phyloP scores from a whole-genome alignment of 345 rosid genomes.

The Geranium brycei region DNA sequence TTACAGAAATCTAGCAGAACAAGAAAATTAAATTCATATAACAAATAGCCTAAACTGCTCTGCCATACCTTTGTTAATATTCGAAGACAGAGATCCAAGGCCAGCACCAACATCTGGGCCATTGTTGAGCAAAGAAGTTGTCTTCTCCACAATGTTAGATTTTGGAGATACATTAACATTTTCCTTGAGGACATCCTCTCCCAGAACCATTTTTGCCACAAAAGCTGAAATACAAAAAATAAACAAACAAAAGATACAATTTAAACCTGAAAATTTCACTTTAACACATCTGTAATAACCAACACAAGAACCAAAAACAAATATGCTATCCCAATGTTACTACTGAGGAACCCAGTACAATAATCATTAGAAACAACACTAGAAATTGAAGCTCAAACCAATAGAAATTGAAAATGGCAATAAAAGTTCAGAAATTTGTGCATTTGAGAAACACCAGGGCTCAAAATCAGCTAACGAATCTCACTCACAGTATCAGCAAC shows the following conservation, averaged over 20 bases:
- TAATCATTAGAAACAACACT: too few species aligned
- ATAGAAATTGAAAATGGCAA: too few species aligned
- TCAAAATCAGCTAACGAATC: too few species aligned
- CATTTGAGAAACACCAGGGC: too few species aligned
- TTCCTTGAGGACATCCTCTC: constrained; percentile 28
- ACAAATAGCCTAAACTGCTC: neutral
- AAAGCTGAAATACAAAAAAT: constrained; percentile 29
- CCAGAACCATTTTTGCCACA: constrained; percentile 34
- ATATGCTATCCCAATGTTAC: too few species aligned
- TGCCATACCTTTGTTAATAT: constrained; percentile 17
- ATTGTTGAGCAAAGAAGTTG: constrained; percentile 9
- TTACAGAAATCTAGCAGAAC: neutral
- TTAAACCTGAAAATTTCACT: neutral
- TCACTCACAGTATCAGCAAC: neutral
- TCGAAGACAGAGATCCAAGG: constrained; percentile 11
- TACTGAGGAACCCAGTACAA: too few species aligned
- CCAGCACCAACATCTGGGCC: constrained; percentile 10
- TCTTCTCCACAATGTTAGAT: constrained; percentile 14
- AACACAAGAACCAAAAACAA: too few species aligned
- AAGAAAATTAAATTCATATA: neutral
- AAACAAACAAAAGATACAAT: neutral
- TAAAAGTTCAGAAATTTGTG: too few species aligned
- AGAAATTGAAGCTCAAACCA: too few species aligned
- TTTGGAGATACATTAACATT: constrained; percentile 29
- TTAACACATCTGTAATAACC: too few species aligned